Conservation (phyloP, 1,284 basidiomycete genomes). For the Quambalaria eucalypti region DNA sequence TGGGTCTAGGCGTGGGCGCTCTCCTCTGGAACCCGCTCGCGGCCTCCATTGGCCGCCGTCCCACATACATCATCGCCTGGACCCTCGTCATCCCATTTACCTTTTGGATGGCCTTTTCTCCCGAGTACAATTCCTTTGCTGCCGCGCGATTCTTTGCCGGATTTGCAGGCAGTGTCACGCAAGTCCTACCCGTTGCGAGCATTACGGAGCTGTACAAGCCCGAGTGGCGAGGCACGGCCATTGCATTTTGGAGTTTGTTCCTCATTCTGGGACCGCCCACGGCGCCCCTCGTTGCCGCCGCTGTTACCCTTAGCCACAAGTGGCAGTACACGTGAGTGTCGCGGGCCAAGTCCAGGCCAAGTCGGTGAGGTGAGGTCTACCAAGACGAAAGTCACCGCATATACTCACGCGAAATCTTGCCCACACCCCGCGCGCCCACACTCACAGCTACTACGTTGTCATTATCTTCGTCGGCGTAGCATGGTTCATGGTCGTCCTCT, state of each 20-base stretch:
- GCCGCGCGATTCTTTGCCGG: conserved; percentile 27
- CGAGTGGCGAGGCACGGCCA: conserved; percentile 44
- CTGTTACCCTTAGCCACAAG: conserved; percentile 15
- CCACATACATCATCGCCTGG: conserved; percentile 45
- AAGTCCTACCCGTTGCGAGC: conserved; percentile 20
- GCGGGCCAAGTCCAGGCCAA: too few relatives aligned
- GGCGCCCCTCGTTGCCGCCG: conserved; percentile 44
- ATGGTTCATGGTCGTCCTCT: conserved; percentile 32
- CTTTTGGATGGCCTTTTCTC: conserved; percentile 42
- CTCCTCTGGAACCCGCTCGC: conserved; percentile 35
- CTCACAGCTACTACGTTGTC: conserved; percentile 43
- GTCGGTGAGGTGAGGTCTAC: conserved; percentile 25
- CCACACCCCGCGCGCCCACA: not conserved
- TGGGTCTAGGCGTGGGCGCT: conserved; percentile 47
- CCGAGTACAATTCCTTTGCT: conserved; percentile 20
- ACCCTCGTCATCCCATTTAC: conserved; percentile 43
- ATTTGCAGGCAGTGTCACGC: conserved; percentile 14
- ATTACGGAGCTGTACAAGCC: conserved; percentile 26
- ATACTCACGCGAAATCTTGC: not conserved
- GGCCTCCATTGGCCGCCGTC: conserved; percentile 41
- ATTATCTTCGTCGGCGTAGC: conserved; percentile 38
- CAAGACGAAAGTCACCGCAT: conserved; percentile 4
- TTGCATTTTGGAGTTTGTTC: conserved; percentile 38
- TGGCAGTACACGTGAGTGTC: conserved; percentile 9
- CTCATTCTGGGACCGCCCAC: conserved; percentile 23